Evolutionary conservation across 176 grass and related monocot genomes (phyloP), one percentile per base, ranked within the genome.

Genomic region (Stipa capillata): DNA sequence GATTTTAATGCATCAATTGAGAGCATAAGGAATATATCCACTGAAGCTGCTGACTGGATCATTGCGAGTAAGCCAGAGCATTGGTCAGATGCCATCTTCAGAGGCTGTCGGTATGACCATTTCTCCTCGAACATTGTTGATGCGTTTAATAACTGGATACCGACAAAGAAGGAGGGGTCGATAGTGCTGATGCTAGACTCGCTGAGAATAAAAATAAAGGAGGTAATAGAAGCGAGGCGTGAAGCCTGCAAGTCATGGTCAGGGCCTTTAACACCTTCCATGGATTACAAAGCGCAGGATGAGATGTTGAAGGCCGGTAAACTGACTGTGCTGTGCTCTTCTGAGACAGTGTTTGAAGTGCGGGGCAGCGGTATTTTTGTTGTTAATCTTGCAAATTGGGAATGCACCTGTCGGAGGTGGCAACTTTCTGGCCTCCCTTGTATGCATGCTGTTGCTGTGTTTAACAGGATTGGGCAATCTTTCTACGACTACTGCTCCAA

Each of bases 31-130:
- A 97, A 85, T 63, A 77, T 92, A 84, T 97, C 95, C 44, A 62
- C 78, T 66, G 91, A 97, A 86, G 91, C 89, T 77, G 95, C 89
- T 50, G 92, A 97, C 2, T 94, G 95, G 95, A 80, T 94, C 79
- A 86, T 97, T 80, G 85, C 87, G 73, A 94, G 89, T 65, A 97
- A 94, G 64, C 95, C 95, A 39, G 95, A 94, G 65, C 86, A 94
- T 73, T 97, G 95, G 95, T 97, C 95, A 32, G 95, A 98, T 78
- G 87, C 92, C 45, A 82, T 98, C 84, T 98, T 98, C 80, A 86
- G 69, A 60, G 95, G 95, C 15, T 93, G 85, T 23, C 83, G 95
- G 63, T 98, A 92, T 74, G 95, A 94, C 54, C 92, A 98, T 89
- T 98, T 92, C 68, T 98, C 95, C 20, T 92, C 70, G 2, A 92